Evolutionary conservation across 306 rosid species (phyloP), one percentile per base, ranked within the genome.

Genomic region (Quercus alba): DNA sequence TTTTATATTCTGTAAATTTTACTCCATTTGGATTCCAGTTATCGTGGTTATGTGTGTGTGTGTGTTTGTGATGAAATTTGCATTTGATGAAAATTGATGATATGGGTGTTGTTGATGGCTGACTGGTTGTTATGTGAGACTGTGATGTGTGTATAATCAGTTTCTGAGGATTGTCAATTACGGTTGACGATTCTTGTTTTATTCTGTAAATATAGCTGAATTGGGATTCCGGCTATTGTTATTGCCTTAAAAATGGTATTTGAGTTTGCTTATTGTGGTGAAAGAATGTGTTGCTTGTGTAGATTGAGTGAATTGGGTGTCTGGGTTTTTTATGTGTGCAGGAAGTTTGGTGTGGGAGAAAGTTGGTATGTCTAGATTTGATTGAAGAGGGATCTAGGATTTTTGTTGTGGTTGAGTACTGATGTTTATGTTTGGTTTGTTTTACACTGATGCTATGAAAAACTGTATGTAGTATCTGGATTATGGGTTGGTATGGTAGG

Each of bases 231-330:
- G 74, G 52, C 38, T 49, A 30, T 30, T 78, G 41, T n/a, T 77
- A 6, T 61, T 30, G 21, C 20, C 41, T 64, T 30, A 15, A 5
- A 30, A 49, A 35, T 68, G 26, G 25, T 35, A 19, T 76, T 41
- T 70, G 41, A 31, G 20, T 57, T 25, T 56, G 63, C 28, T 62
- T 58, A n/a, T 2, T 35, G 35, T 26, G 59, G 55, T 17, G 23
- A 12, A 52, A 20, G 5, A 51, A 63, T 56, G 80, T 70, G 17
- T 77, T 68, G 52, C 78, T 79, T 80, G 80, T 83, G 87, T 84
- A 91, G 84, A 88, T 78, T 77, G 3, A 73, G 33, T 61, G 23
- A 72, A 13, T 72, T 46, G 12, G 46, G 61, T 55, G 33, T 66
- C 5, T 12, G 15, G 28, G 7, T 28, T 28, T 28, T 33, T 4